A percentile compares a stretch with the other conserved stretches of the same genome.
Evolutionary conservation across 169 alveolate species (phyloP).

Genomic region (Pseudocohnilembus persalinus): DNA sequence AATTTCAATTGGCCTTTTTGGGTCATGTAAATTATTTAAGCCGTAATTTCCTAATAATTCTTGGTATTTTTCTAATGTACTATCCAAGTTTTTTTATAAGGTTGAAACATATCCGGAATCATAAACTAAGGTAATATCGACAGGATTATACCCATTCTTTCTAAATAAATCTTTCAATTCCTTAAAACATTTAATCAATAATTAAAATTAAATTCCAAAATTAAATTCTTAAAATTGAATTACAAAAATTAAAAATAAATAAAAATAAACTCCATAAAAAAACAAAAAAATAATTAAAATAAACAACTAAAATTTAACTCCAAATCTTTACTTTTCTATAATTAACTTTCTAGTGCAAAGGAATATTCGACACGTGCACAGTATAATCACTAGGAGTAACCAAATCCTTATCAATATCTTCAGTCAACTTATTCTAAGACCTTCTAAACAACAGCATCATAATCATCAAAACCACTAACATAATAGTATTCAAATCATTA

Average conservation of each 20-base stretch:
- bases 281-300: too few species aligned
- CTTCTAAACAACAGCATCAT: slow-evolving; percentile 16
- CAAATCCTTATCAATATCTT: slow-evolving; percentile 9
- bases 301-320: too few species aligned
- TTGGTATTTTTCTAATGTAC: too few species aligned
- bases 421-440: slow-evolving; percentile 13
- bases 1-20: not conserved
- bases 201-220: too few species aligned
- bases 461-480: slow-evolving; percentile 12
- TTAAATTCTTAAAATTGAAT: too few species aligned
- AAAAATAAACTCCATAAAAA: too few species aligned
- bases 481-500: slow-evolving; percentile 11
- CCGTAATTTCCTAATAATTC: not conserved
- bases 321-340: slow-evolving; percentile 17
- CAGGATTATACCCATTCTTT: slow-evolving; percentile 6
- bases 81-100: not conserved
- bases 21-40: not conserved
- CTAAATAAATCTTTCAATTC: slow-evolving; percentile 26
- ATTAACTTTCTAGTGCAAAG: slow-evolving; percentile 13
- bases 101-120: not conserved
- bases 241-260: too few species aligned
- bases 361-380: slow-evolving; percentile 21
- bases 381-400: slow-evolving; percentile 29
- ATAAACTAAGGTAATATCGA: not conserved
- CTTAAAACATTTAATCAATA: too few species aligned